phyloP scores from a whole-genome alignment of 257 asterid genomes.

The Solanum megistacrolobum region DNA sequence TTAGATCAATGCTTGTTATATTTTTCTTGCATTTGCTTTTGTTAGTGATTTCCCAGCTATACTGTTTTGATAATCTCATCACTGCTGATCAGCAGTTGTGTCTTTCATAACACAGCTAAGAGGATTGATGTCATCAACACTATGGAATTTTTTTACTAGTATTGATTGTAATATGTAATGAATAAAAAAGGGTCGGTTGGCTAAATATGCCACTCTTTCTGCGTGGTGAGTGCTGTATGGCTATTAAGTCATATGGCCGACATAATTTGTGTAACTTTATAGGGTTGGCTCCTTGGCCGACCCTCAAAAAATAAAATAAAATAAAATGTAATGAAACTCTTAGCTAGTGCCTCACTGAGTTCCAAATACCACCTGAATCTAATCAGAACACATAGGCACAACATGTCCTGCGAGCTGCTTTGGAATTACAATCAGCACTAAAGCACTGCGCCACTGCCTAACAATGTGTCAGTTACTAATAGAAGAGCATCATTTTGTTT shows the following conservation, averaged over 20 bases:
- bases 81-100: neutral
- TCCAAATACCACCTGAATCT: neutral
- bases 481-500: neutral
- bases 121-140: neutral
- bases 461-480: neutral
- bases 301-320: conserved; percentile 35
- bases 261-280: conserved; percentile 39
- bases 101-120: neutral
- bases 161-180: neutral
- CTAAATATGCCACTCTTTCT: conserved; percentile 31
- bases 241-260: conserved; percentile 84
- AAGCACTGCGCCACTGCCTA: neutral
- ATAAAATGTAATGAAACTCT: neutral
- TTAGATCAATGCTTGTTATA: neutral
- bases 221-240: conserved; percentile 39
- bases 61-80: neutral
- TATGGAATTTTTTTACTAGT: neutral
- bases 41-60: neutral
- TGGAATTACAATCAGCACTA: neutral
- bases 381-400: neutral
- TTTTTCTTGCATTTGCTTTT: neutral
- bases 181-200: conserved; percentile 84
- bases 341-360: neutral
- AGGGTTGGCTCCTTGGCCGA: conserved; percentile 65
- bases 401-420: neutral